Percentiles rank a stretch among this genome's conserved stretches.
These are phyloP conservation scores for Decorospora gaudefroyi DNA, from an alignment of 2,329 filamentous ascomycete species.

Conservation along the genomic window DNA sequence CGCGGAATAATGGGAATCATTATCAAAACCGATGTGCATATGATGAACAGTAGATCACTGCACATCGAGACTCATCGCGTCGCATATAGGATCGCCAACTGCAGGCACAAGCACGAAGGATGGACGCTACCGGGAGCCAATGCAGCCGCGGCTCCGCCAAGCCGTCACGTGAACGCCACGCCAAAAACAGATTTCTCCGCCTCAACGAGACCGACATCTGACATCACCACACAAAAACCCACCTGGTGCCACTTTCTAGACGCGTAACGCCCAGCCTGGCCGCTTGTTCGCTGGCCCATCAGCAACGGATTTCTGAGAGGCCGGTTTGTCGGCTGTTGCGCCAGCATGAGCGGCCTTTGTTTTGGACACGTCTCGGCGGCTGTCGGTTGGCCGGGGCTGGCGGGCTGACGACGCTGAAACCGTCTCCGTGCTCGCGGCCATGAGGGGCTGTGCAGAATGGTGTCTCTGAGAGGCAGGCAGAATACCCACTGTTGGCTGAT, in stretches of 20 bases:
- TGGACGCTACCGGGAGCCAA: conserved; percentile 13
- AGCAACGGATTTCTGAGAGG: conserved; percentile 4
- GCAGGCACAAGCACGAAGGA: conserved; percentile 8
- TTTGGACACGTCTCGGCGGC: conserved; percentile 37
- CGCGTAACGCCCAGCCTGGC: conserved; percentile 6
- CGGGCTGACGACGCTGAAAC: conserved; percentile 46
- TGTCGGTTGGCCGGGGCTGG: conserved; percentile 20
- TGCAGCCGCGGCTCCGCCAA: conserved; percentile 13
- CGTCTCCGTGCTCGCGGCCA: conserved; percentile 22
- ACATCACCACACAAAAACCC: conserved; percentile 12
- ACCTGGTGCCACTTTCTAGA: no score
- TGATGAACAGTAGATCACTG: conserved; percentile 4
- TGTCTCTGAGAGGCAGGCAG: no score
- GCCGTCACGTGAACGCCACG: conserved; percentile 14
- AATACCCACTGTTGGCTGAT: no score
- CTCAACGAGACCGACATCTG: conserved; percentile 5
- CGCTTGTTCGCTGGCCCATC: background rate
- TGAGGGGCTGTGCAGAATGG: conserved; percentile 24
- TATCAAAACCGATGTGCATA: no score
- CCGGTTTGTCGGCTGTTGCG: conserved; percentile 4
- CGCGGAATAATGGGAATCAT: no score
- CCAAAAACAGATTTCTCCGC: conserved; percentile 23
- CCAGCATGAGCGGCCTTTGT: no score
- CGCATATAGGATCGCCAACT: background rate
- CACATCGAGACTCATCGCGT: background rate